Evolutionary conservation across 768 basidiomycete genomes (phyloP).

Genomic region (Amanita fuliginea): DNA sequence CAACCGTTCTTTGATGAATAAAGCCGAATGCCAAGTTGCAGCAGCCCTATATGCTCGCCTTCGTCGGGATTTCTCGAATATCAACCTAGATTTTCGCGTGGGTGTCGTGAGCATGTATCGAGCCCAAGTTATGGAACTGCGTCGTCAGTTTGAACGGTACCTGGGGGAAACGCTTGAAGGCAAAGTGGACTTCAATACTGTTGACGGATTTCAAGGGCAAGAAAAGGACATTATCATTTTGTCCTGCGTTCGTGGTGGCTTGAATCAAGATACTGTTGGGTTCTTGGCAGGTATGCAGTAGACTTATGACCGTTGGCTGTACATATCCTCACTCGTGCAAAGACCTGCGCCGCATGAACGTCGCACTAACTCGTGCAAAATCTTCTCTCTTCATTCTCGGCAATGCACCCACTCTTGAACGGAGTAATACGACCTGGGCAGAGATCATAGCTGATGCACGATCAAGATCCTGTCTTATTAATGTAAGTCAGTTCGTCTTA

Average conservation of each 20-base stretch:
- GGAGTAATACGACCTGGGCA: slow-evolving; percentile 75
- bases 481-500: slow-evolving; percentile 32
- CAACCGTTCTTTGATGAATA: slow-evolving; percentile 70
- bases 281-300: slow-evolving; percentile 63
- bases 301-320: not conserved
- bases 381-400: slow-evolving; percentile 93
- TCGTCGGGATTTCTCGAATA: slow-evolving; percentile 42
- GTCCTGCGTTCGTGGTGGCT: slow-evolving; percentile 91
- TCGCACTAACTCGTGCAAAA: slow-evolving; percentile 94
- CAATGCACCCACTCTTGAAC: slow-evolving; percentile 78
- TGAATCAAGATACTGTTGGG: slow-evolving; percentile 72
- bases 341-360: slow-evolving; percentile 92
- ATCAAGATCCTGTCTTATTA: slow-evolving; percentile 46
- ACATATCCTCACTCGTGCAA: slow-evolving; percentile 2
- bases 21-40: slow-evolving; percentile 62
- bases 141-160: slow-evolving; percentile 50
- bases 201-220: slow-evolving; percentile 98
- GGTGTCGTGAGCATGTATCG: slow-evolving; percentile 90
- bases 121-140: slow-evolving; percentile 74
- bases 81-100: slow-evolving; percentile 32
- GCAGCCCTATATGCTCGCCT: slow-evolving; percentile 69
- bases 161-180: slow-evolving; percentile 65
- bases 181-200: slow-evolving; percentile 89
- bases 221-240: slow-evolving; percentile 98
- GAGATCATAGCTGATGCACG: slow-evolving; percentile 70